Evolutionary conservation across 208 protist genomes (phyloP).

Genomic region (Plasmodiophora brassicae): DNA sequence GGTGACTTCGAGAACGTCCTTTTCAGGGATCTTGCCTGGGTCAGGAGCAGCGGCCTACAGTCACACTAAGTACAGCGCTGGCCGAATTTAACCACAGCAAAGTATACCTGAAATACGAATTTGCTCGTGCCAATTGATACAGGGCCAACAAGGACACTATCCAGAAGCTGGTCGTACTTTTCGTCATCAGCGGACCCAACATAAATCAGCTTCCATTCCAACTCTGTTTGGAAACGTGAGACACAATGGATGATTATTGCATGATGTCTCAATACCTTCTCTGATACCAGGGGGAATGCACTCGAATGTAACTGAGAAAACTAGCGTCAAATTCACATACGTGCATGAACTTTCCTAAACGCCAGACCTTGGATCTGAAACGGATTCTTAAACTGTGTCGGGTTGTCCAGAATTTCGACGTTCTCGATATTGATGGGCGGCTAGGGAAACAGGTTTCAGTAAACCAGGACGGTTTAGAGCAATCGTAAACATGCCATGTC

Average conservation of each 20-base stretch:
- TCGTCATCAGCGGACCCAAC: slow-evolving; percentile 85
- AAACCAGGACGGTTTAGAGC: no score
- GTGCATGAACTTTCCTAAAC: not conserved
- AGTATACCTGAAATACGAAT: slow-evolving; percentile 63
- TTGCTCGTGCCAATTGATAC: slow-evolving; percentile 81
- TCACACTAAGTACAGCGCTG: not conserved
- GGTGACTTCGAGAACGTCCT: slow-evolving; percentile 88
- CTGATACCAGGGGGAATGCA: slow-evolving; percentile 54
- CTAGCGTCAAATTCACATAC: not conserved
- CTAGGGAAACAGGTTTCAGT: no score
- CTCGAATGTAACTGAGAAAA: slow-evolving; percentile 71
- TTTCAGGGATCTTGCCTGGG: slow-evolving; percentile 72
- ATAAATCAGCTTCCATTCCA: slow-evolving; percentile 92
- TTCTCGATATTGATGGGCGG: slow-evolving; percentile 56
- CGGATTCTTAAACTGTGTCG: slow-evolving; percentile 55
- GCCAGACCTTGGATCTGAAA: slow-evolving; percentile 49
- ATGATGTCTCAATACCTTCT: slow-evolving; percentile 48
- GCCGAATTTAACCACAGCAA: not conserved
- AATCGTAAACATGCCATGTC: no score
- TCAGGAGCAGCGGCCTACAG: slow-evolving; percentile 83
- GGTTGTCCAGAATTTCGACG: slow-evolving; percentile 65
- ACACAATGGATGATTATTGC: not conserved
- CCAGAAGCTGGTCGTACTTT: slow-evolving; percentile 89
- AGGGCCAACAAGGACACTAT: slow-evolving; percentile 89
- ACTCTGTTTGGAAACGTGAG: slow-evolving; percentile 56